A percentile compares a stretch with the other conserved stretches of the same genome.
Evolutionary conservation across 768 basidiomycete genomes (phyloP).

Genomic region (Phylloporus rhodoxanthus): DNA sequence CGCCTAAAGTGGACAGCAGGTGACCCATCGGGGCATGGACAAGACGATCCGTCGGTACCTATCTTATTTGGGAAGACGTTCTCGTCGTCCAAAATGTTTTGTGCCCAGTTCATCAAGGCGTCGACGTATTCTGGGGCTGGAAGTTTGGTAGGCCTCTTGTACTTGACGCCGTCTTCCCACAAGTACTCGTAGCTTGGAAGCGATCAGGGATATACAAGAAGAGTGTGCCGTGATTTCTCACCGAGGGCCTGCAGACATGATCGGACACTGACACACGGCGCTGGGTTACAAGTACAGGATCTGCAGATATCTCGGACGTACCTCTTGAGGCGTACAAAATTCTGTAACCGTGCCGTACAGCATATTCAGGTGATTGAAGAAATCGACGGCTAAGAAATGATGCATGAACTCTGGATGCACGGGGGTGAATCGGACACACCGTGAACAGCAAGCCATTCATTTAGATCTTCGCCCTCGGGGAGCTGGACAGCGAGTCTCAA

Average conservation of each 20-base stretch:
- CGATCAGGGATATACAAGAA: slow-evolving; percentile 1
- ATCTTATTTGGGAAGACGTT: slow-evolving; percentile 91
- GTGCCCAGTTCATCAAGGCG: slow-evolving; percentile 98
- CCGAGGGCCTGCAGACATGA: slow-evolving; percentile 96
- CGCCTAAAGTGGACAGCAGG: slow-evolving; percentile 45
- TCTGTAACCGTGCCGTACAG: slow-evolving; percentile 97
- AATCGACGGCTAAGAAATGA: slow-evolving; percentile 79
- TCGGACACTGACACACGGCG: slow-evolving; percentile 60
- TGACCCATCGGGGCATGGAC: slow-evolving; percentile 6
- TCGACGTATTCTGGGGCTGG: slow-evolving; percentile 95
- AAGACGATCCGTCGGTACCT: slow-evolving; percentile 41
- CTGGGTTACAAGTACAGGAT: slow-evolving; percentile 7
- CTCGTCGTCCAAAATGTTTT: slow-evolving; percentile 88
- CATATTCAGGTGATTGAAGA: slow-evolving; percentile 99
- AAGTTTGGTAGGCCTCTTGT: slow-evolving; percentile 89
- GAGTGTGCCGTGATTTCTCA: slow-evolving; percentile 29
- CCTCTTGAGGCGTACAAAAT: slow-evolving; percentile 93
- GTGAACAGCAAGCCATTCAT: slow-evolving; percentile 99
- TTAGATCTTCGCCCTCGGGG: slow-evolving; percentile 94
- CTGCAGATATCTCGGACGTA: slow-evolving; percentile 29
- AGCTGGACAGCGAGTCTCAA: slow-evolving; percentile 85
- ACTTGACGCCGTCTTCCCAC: slow-evolving; percentile 87
- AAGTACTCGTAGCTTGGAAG: slow-evolving; percentile 82
- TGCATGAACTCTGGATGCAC: not conserved
- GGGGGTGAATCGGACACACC: slow-evolving; percentile 44